These are phyloP conservation scores for Spathaspora sp. DNA, from an alignment of 1,139 yeast species.

Conservation along the genomic window DNA sequence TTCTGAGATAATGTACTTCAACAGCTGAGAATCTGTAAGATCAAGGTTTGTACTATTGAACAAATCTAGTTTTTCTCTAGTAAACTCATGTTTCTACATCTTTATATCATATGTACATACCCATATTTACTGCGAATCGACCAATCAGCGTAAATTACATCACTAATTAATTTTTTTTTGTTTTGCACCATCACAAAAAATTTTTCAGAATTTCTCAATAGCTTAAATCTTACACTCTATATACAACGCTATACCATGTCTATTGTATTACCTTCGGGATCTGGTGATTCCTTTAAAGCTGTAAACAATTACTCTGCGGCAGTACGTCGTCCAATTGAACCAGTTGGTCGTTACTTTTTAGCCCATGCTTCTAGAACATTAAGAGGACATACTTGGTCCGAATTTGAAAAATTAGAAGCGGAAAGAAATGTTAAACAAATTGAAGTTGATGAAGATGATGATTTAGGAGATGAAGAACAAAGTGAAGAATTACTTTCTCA, in stretches of 20 bases:
- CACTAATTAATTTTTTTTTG: constrained; percentile 3
- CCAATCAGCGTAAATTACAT: neutral
- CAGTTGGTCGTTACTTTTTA: constrained; percentile 92
- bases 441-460: constrained; percentile 70
- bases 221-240: neutral
- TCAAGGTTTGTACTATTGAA: no score
- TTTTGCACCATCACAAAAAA: constrained; percentile 3
- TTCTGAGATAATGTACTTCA: no score
- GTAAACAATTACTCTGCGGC: constrained; percentile 59
- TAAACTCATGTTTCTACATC: no score
- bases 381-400: constrained; percentile 98
- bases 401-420: constrained; percentile 91
- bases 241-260: constrained; percentile 22
- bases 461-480: constrained; percentile 74
- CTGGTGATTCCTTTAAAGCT: constrained; percentile 52
- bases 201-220: constrained; percentile 1
- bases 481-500: constrained; percentile 78
- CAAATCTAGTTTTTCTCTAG: no score
- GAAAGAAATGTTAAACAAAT: constrained; percentile 77
- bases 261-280: constrained; percentile 38
- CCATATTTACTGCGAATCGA: no score
- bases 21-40: no score
- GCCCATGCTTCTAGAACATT: constrained; percentile 96
- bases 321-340: constrained; percentile 86
- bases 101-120: no score